A percentile compares a stretch with the other conserved stretches of the same genome.
Evolutionary conservation across 768 basidiomycete genomes (phyloP).

Genomic region (Coprinopsis sp.): DNA sequence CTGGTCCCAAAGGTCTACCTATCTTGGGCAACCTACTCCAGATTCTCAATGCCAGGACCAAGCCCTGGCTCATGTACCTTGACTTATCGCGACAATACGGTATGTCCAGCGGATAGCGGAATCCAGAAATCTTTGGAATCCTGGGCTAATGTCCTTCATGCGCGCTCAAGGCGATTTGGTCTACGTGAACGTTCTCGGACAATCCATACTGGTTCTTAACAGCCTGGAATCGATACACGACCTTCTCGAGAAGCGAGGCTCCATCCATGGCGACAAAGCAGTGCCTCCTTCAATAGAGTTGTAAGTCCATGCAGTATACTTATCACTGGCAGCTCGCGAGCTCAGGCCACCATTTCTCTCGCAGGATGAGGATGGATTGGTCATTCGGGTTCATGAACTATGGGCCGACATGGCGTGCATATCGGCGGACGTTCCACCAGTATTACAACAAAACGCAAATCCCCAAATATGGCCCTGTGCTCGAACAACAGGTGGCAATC

Average conservation of each 20-base stretch:
- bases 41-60: slow-evolving; percentile 33
- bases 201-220: slow-evolving; percentile 23
- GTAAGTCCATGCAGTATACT: slow-evolving; percentile 2
- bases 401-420: slow-evolving; percentile 14
- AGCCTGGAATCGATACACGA: slow-evolving; percentile 20
- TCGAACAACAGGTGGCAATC: slow-evolving; percentile 12
- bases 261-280: slow-evolving; percentile 24
- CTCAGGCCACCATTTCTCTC: background rate
- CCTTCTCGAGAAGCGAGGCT: slow-evolving; percentile 24
- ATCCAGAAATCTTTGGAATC: background rate
- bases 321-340: background rate
- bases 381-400: slow-evolving; percentile 11
- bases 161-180: slow-evolving; percentile 9
- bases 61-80: slow-evolving; percentile 33
- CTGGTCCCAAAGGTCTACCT: slow-evolving; percentile 36
- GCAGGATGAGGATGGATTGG: slow-evolving; percentile 6
- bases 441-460: slow-evolving; percentile 13
- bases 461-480: slow-evolving; percentile 21
- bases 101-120: background rate
- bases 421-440: slow-evolving; percentile 16
- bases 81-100: slow-evolving; percentile 36
- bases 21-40: slow-evolving; percentile 40
- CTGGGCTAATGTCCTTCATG: background rate
- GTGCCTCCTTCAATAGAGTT: too few species aligned
- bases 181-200: slow-evolving; percentile 23